Conservation (phyloP, 176 grass and related monocot species). For the Musa itinerans region DNA sequence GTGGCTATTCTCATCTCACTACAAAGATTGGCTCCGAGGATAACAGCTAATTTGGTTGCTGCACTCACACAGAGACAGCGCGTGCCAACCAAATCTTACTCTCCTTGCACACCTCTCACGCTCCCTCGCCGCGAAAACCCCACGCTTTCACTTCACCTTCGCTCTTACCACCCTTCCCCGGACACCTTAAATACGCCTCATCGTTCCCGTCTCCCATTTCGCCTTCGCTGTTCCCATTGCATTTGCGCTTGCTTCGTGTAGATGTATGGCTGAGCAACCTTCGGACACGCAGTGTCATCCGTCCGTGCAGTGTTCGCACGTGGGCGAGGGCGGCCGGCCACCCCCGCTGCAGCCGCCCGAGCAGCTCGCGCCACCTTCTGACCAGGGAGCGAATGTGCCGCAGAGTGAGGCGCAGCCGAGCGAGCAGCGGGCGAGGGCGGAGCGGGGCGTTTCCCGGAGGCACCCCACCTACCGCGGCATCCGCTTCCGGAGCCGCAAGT, state of each 20-base stretch:
- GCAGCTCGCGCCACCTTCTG: not conserved
- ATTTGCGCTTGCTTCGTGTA: not conserved
- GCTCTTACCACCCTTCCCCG: slow-evolving; percentile 10
- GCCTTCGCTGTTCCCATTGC: not conserved
- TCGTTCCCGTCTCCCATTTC: not conserved
- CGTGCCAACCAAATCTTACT: not conserved
- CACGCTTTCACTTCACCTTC: slow-evolving; percentile 32
- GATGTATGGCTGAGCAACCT: not conserved
- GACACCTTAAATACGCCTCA: not conserved
- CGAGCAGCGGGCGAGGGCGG: not conserved
- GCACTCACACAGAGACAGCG: too few relatives aligned
- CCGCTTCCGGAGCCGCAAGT: slow-evolving; percentile 9
- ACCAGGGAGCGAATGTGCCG: not conserved
- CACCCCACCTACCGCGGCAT: slow-evolving; percentile 3
- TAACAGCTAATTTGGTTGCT: too few relatives aligned
- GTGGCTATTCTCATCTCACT: too few relatives aligned
- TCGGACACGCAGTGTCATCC: not conserved
- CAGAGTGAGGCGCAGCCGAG: not conserved
- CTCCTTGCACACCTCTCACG: not conserved
- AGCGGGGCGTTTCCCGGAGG: not conserved
- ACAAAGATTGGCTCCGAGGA: too few relatives aligned
- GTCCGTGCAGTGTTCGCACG: not conserved
- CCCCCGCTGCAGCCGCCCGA: not conserved
- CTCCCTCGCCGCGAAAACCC: slow-evolving; percentile 22
- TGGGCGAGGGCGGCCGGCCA: not conserved